Evolutionary conservation across 2,329 filamentous ascomycete species (phyloP), one percentile per base, ranked within the genome.

Genomic region (Verticillium isaacii): DNA sequence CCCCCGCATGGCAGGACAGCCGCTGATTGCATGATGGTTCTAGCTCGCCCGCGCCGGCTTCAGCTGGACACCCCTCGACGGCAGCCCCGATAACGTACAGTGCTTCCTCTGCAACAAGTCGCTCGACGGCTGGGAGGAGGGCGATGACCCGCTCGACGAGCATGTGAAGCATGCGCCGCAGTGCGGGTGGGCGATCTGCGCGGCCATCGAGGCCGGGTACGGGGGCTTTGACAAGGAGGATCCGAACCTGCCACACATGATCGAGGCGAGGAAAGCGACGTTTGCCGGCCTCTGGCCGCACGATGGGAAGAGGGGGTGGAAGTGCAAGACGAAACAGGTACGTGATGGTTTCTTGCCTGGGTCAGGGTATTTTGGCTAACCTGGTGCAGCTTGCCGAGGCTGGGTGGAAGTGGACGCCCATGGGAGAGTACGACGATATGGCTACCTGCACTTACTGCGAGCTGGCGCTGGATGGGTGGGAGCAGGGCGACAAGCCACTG

Each of bases 391-490:
- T 98, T 79, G 92, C 92, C 37, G 91, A 94, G 66, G 91, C 92
- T 32, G 95, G 95, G 12, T 99, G 94, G 93, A 93, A 90, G 72
- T 97, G 93, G 76, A 96, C 93, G 29, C 93, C 95, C 0, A 91
- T 87, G 6, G 78, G 85, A 54, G 92, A 94, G 54, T 92, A 88
- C 14, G 89, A 95, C 66, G 95, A 99, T 74, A 91, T 94, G 78
- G 91, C 92, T 11, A 95, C 90, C 12, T 99, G 95, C 73, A 84
- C 91, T 32, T 97, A 98, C 76, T 99, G 95, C 78, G 87, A 90
- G 62, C 78, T 98, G 17, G 92, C 90, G 12, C 83, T 99, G 12
- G 94, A 98, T 74, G 93, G 93, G 7, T 99, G 96, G 95, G 95
- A 98, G 72, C 89, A 90, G 1, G 88, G 89, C 63, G 95, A 99